Evolutionary conservation across 306 rosid genomes (phyloP), one percentile per base, ranked within the genome.

Genomic region (Pyrus communis): DNA sequence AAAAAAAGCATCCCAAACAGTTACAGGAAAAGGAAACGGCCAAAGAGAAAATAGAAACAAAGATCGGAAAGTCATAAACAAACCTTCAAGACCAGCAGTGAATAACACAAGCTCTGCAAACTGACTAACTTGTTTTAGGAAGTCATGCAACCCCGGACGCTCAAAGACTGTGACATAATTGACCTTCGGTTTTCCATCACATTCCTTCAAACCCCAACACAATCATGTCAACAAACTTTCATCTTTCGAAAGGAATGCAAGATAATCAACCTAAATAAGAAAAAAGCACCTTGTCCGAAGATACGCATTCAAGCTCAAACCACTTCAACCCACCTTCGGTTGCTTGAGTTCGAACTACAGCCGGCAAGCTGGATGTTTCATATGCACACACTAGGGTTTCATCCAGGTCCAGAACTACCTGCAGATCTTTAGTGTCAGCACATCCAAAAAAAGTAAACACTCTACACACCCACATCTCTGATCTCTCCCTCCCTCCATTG

Each of bases 61-160:
- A 28, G 38, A 35, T 35, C 15, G 69, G 9, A 77, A 63, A 77
- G 42, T n/a, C 23, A 69, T 28, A 46, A 77, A 45, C 82, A 66
- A 75, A 91, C 99, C 99, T 92, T 95, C 97, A 79, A 95, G 97
- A 77, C 99, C 99, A 75, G 99, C 99, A 51, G 99, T 95, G 77
- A 95, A 95, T 73, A 95, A 91, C 69, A 95, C 93, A 84, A 95
- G 81, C 77, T 95, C 90, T 11, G 97, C 97, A 78, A 95, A 95
- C 75, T 85, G 85, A 77, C 95, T 77, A 63, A 92, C 89, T 80
- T 85, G 87, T 54, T 71, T 86, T 62, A 95, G 85, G 90, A 95
- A 95, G 74, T 92, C 96, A 33, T 82, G 89, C 92, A 95, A 73
- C 57, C 99, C 99, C 1, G 99, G 99, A 64, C 99, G 97, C 84